Evolutionary conservation across 192 early-diverging fungal species (phyloP).

Genomic region (Umbelopsis sp.): DNA sequence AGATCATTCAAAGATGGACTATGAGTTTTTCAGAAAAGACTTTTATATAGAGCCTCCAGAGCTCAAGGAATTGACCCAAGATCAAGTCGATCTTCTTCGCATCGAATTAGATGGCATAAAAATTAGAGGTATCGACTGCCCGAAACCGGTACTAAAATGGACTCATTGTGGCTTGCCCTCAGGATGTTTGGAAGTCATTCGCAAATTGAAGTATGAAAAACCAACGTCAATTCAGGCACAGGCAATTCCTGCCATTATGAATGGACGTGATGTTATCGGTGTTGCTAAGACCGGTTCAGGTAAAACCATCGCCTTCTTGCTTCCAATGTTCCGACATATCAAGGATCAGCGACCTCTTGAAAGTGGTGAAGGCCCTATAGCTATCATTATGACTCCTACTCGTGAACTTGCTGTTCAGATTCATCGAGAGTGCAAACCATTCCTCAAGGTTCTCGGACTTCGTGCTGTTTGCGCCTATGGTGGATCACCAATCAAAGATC

Average conservation of each 20-base stretch:
- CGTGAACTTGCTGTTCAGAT: slow-evolving; percentile 93
- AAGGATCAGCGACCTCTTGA: slow-evolving; percentile 84
- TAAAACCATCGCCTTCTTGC: slow-evolving; percentile 91
- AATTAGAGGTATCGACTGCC: slow-evolving; percentile 86
- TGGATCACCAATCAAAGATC: slow-evolving; percentile 85
- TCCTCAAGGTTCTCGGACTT: slow-evolving; percentile 84
- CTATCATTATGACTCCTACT: slow-evolving; percentile 90
- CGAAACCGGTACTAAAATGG: slow-evolving; percentile 94
- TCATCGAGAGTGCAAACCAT: slow-evolving; percentile 90
- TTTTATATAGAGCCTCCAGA: slow-evolving; percentile 97
- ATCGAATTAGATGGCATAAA: slow-evolving; percentile 91
- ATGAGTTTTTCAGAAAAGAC: slow-evolving; percentile 88
- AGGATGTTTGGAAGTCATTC: slow-evolving; percentile 74
- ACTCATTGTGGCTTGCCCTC: slow-evolving; percentile 94
- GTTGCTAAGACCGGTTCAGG: slow-evolving; percentile 94
- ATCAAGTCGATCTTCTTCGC: slow-evolving; percentile 84
- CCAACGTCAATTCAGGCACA: slow-evolving; percentile 93
- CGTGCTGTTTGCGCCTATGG: slow-evolving; percentile 89
- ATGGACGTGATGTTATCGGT: slow-evolving; percentile 93
- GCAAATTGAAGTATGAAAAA: slow-evolving; percentile 79
- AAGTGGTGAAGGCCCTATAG: slow-evolving; percentile 82
- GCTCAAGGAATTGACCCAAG: slow-evolving; percentile 75
- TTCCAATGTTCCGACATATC: slow-evolving; percentile 96
- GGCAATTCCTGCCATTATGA: slow-evolving; percentile 94
- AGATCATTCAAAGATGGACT: slow-evolving; percentile 83